phyloP scores from a whole-genome alignment of 306 rosid genomes.

The Inga leiocalycina region DNA sequence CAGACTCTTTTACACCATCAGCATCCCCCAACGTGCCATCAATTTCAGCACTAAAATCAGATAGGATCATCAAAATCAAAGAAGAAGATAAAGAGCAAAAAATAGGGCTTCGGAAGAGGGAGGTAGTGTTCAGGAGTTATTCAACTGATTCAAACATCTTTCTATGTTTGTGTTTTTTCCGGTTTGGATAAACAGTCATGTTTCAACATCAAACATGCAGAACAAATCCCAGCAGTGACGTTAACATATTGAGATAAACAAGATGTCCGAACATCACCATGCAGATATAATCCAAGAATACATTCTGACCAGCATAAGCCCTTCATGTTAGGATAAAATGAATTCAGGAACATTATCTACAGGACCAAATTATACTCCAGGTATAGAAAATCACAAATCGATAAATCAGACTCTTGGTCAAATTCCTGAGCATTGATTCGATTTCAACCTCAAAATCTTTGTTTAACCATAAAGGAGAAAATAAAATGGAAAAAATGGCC shows the following conservation, averaged over 20 bases:
- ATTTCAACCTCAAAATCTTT: not conserved
- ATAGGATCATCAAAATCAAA: slow-evolving; percentile 33
- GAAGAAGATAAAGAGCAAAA: slow-evolving; percentile 27
- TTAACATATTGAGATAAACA: not conserved
- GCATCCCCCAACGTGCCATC: slow-evolving; percentile 79
- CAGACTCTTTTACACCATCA: slow-evolving; percentile 65
- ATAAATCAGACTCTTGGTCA: not conserved
- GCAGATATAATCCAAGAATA: not conserved
- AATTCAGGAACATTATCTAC: not conserved
- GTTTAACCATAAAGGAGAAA: not conserved
- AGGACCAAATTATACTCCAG: not conserved
- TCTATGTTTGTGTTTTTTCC: not conserved
- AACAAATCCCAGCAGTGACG: not conserved
- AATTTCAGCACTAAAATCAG: slow-evolving; percentile 60
- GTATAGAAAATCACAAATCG: not conserved
- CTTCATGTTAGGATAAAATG: not conserved
- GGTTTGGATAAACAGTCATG: not conserved
- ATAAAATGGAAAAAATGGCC: not conserved
- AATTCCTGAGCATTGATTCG: not conserved
- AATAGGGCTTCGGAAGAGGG: not conserved
- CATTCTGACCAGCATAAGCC: not conserved
- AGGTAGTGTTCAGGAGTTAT: not conserved
- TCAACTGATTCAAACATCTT: slow-evolving; percentile 5
- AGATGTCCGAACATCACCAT: slow-evolving; percentile 2
- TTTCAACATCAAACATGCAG: not conserved